These are phyloP conservation scores for Histomonas meleagridis DNA, from an alignment of 208 protist species.

Conservation along the genomic window DNA sequence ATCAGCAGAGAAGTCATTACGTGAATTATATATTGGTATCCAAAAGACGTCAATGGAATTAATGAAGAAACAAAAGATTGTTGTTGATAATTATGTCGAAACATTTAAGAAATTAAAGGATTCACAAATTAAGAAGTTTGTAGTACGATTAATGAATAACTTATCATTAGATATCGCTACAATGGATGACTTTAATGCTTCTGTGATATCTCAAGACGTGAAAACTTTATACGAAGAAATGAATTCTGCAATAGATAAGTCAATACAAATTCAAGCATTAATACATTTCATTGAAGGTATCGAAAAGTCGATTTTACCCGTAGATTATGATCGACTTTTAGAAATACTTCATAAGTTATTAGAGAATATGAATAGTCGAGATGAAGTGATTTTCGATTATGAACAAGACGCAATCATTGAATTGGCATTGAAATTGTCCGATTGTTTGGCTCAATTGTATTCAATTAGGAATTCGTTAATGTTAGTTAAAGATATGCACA, in stretches of 20 bases:
- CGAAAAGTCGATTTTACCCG: neutral
- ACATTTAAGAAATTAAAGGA: neutral
- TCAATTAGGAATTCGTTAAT: neutral
- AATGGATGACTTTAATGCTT: neutral
- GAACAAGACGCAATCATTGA: neutral
- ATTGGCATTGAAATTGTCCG: neutral
- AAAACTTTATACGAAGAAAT: neutral
- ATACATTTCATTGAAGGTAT: neutral
- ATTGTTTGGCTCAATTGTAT: neutral
- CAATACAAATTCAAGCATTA: neutral
- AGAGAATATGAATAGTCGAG: neutral
- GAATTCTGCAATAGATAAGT: neutral
- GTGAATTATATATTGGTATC: neutral
- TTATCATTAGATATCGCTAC: neutral
- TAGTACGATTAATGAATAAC: neutral
- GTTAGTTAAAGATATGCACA: neutral
- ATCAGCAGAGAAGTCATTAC: neutral
- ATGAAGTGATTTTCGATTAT: neutral
- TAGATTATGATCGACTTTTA: neutral
- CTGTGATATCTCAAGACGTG: neutral
- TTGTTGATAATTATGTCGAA: neutral
- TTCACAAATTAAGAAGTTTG: neutral
- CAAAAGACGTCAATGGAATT: neutral
- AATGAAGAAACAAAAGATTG: neutral
- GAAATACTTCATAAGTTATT: neutral